Evolutionary conservation across 2,329 filamentous ascomycete genomes (phyloP).

Genomic region (Teratosphaeria nubilosa): DNA sequence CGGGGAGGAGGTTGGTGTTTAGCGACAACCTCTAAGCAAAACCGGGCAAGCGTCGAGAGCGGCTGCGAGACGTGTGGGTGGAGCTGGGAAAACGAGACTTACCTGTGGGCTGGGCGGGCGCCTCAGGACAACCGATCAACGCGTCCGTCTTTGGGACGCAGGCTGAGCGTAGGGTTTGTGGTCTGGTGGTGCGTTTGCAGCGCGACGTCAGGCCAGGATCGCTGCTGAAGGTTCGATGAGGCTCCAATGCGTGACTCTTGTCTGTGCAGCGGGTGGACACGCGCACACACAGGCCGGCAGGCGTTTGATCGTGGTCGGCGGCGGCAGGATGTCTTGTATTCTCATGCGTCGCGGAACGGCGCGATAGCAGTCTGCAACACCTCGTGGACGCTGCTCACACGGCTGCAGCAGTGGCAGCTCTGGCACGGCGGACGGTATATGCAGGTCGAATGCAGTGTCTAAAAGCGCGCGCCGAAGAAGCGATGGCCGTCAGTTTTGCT

Average conservation of each 20-base stretch:
- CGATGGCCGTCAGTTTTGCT: slow-evolving; percentile 9
- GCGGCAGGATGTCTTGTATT: neutral
- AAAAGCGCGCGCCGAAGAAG: slow-evolving; percentile 10
- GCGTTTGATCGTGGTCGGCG: neutral
- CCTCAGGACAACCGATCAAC: neutral
- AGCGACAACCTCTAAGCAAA: slow-evolving; percentile 7
- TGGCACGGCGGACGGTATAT: slow-evolving; percentile 1
- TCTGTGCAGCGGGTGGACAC: slow-evolving; percentile 1
- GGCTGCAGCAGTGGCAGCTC: slow-evolving; percentile 5
- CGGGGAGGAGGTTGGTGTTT: slow-evolving; percentile 20
- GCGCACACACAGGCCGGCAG: neutral
- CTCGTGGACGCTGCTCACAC: slow-evolving; percentile 10
- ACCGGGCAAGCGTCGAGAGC: slow-evolving; percentile 1
- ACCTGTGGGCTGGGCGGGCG: neutral
- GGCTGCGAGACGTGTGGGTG: neutral
- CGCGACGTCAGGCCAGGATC: neutral
- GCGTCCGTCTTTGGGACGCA: neutral
- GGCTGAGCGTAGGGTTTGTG: neutral
- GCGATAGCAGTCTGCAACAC: slow-evolving; percentile 8
- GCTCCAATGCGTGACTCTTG: neutral
- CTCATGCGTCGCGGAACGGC: slow-evolving; percentile 3
- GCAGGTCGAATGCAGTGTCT: slow-evolving; percentile 13
- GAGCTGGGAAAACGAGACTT: neutral
- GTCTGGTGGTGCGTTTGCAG: neutral
- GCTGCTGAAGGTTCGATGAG: neutral